phyloP scores from a whole-genome alignment of 306 rosid species.

The Ormosia semicastrata region DNA sequence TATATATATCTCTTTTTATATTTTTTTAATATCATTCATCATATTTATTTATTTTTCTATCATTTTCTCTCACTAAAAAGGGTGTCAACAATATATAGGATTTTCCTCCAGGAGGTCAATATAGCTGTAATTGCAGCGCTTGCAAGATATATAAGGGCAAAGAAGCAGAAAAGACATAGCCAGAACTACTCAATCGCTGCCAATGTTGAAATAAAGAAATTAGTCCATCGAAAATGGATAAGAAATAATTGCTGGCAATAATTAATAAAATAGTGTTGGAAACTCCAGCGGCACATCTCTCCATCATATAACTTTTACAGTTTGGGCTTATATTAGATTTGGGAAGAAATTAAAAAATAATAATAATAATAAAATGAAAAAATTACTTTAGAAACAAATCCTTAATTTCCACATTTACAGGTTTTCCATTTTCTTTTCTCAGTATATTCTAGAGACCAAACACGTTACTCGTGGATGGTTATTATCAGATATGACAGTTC shows the following conservation, averaged over 20 bases:
- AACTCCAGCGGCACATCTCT: neutral
- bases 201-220: slow-evolving; percentile 28
- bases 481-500: slow-evolving; percentile 25
- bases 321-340: neutral
- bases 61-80: no score
- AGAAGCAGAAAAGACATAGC: slow-evolving; percentile 95
- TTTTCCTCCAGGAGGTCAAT: slow-evolving; percentile 82
- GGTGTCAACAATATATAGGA: no score
- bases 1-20: no score
- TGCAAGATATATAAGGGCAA: slow-evolving; percentile 97
- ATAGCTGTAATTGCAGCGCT: slow-evolving; percentile 84
- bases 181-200: slow-evolving; percentile 97
- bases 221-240: slow-evolving; percentile 22
- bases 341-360: neutral
- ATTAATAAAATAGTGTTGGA: neutral
- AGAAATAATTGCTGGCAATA: slow-evolving; percentile 23
- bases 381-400: slow-evolving; percentile 9
- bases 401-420: neutral
- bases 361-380: neutral
- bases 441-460: neutral
- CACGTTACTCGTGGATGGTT: neutral
- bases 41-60: no score
- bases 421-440: neutral
- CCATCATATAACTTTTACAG: slow-evolving; percentile 11
- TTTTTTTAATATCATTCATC: no score